phyloP scores from a whole-genome alignment of 176 grass and related monocot genomes.

The Oropetium thomaeum region DNA sequence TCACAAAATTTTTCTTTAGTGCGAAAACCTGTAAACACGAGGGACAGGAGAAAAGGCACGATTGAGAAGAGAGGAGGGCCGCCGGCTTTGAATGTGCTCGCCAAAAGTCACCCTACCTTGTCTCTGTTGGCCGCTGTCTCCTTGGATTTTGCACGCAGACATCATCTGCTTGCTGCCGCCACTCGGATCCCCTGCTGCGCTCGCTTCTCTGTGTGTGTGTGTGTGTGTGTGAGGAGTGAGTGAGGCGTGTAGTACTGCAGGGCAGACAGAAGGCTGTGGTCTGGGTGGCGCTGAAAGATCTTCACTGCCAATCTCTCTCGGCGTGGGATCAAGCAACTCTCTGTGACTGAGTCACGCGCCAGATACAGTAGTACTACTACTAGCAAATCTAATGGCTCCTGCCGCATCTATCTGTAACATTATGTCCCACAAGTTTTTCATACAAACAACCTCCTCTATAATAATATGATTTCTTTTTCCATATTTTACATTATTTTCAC shows the following conservation, averaged over 20 bases:
- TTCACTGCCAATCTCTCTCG: neutral
- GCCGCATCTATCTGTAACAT: too few species aligned
- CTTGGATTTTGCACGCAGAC: constrained; percentile 13
- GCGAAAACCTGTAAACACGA: too few species aligned
- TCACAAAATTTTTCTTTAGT: too few species aligned
- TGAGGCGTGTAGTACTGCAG: neutral
- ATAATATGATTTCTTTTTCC: too few species aligned
- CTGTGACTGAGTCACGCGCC: constrained; percentile 22
- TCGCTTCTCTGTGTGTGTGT: neutral
- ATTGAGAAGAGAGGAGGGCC: too few species aligned
- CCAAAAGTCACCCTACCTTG: neutral
- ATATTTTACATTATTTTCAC: too few species aligned
- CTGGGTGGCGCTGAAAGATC: neutral
- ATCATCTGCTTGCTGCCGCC: neutral
- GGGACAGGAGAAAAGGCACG: too few species aligned
- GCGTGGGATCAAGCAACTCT: neutral
- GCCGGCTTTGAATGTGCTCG: neutral
- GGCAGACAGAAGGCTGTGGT: constrained; percentile 26
- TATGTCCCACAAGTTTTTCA: too few species aligned
- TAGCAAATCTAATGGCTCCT: too few species aligned
- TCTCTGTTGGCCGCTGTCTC: neutral
- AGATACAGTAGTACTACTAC: too few species aligned
- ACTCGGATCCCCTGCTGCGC: neutral
- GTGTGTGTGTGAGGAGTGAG: neutral
- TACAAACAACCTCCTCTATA: too few species aligned